Evolutionary conservation across 805 yeast species (phyloP).

Genomic region (Candida sphagnicola): DNA sequence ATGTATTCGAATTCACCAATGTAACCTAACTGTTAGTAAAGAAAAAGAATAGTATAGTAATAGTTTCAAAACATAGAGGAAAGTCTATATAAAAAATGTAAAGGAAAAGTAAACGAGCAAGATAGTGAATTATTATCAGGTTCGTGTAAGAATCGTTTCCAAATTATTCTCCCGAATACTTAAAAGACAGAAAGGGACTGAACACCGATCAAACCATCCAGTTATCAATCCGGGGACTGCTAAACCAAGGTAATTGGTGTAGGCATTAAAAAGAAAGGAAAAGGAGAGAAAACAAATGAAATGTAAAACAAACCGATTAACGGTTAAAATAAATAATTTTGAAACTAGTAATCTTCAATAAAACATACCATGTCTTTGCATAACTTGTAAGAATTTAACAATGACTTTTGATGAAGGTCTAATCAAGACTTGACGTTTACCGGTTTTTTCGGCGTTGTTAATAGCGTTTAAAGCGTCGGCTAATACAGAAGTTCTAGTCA

Average conservation of each 20-base stretch:
- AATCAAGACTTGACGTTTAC: conserved; percentile 97
- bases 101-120: conserved; percentile 67
- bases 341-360: background rate
- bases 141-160: conserved; percentile 71
- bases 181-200: conserved; percentile 97
- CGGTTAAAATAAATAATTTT: too few relatives aligned
- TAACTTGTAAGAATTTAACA: conserved; percentile 92
- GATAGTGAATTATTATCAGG: conserved; percentile 28
- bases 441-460: conserved; percentile 99
- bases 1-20: conserved; percentile 98
- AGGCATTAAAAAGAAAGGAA: background rate
- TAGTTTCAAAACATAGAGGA: background rate
- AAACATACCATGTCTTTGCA: conserved; percentile 77
- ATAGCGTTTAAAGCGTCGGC: conserved; percentile 98
- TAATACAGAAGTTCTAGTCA: conserved; percentile 98
- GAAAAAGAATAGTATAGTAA: background rate
- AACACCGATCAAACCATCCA: conserved; percentile 89
- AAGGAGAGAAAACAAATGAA: conserved; percentile 2
- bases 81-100: conserved; percentile 31
- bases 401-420: conserved; percentile 99
- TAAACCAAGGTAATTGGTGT: background rate
- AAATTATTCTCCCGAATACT: conserved; percentile 82
- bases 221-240: conserved; percentile 94
- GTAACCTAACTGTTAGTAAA: conserved; percentile 53
- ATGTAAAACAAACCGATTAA: conserved; percentile 1